These are phyloP conservation scores for Penicillium sp. DNA, from an alignment of 2,329 filamentous ascomycete species.

Conservation along the genomic window DNA sequence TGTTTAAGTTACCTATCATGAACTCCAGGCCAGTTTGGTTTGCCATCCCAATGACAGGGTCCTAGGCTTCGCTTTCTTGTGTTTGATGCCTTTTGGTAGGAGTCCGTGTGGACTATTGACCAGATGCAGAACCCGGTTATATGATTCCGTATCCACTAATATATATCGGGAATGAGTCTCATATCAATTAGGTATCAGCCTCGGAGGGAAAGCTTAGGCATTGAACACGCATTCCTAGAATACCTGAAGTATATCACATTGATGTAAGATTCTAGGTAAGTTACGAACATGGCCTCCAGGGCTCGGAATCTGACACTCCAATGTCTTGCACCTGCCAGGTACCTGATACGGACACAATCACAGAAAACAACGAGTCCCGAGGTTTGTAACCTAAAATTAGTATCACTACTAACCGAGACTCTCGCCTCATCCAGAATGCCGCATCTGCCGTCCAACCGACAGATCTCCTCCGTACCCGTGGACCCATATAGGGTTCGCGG, in stretches of 20 bases:
- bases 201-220: not conserved
- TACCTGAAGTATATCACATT: not conserved
- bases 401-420: not conserved
- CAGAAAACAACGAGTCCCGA: not conserved
- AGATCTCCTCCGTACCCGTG: constrained; percentile 1
- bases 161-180: no score
- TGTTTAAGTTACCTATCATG: not conserved
- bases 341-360: not conserved
- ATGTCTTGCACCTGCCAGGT: not conserved
- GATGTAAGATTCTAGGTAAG: no score
- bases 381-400: not conserved
- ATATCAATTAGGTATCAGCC: not conserved
- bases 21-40: not conserved
- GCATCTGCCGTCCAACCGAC: constrained; percentile 11
- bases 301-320: no score
- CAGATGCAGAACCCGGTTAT: no score
- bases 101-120: not conserved
- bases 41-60: not conserved
- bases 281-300: not conserved
- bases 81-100: not conserved
- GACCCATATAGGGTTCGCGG: not conserved
- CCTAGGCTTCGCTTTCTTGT: not conserved
- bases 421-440: constrained; percentile 2
- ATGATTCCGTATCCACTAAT: no score
- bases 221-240: not conserved